Base-by-base conservation (phyloP, 192 early-diverging fungal species). In the Mortierella alpina region DNA sequence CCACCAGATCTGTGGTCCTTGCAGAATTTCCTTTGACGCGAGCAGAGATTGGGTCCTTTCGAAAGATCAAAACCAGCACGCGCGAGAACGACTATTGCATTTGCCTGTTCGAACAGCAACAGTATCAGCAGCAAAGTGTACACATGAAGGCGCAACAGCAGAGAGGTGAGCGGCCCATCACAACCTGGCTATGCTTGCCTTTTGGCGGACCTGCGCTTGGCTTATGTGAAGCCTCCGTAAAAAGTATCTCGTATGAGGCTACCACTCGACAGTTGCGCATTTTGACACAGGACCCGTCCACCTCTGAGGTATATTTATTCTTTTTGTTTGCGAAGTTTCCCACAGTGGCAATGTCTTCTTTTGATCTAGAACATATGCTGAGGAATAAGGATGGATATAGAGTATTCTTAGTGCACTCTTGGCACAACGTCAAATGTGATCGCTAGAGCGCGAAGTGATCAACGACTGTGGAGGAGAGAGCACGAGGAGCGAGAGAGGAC, bases 11-110 rank as follows among this genome's bases (percentile, higher is more conserved):
- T 14, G 60, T 47, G 51, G n/a, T 70, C 40, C 47, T 70, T 1
- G 48, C 68, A 5, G 31, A 70, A 41, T 54, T 70, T 53, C 18
- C 59, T 23, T 48, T 62, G 6, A 70, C 68, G 17, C 56, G 68
- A 20, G 59, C 44, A 20, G 68, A 70, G 20, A 62, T 70, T 31
- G 68, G 68, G 1, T 40, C 68, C 18, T 70, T 70, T 44, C 68
- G 68, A 11, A 45, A 62, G 42, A 41, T 54, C 57, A 70, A 70
- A 20, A 51, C 59, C 7, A 70, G 39, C 12, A 59, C 68, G 39
- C 57, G 59, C 9, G 49, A 40, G 7, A 62, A 44, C 6, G 68
- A 70, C 44, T 70, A 70, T 47, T 70, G 68, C 17, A 23, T 9
- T 4, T 70, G 68, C 15, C 0, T 61, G 20, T 52, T 70, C 47